Evolutionary conservation across 352 stramenopile genomes (phyloP), one percentile per base, ranked within the genome.

Genomic region (Halophytophthora batemanensis): DNA sequence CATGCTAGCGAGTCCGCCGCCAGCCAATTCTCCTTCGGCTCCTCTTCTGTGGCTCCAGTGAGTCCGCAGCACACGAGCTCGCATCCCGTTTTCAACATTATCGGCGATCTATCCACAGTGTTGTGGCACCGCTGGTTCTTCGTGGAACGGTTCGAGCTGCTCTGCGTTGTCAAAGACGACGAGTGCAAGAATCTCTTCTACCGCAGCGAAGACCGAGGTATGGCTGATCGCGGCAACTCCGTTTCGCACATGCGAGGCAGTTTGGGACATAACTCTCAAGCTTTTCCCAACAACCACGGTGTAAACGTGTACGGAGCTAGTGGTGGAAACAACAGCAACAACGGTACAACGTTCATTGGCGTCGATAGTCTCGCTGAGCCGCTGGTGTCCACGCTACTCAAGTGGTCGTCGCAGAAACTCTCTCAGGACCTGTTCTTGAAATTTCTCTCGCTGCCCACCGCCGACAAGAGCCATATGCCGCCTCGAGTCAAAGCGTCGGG

Each of bases 81-180:
- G 2, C 83, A 93, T 28, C 85, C 85, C 0, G 85, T 95, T n/a
- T 95, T 95, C 56, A 87, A 86, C 48, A 93, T 95, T 59, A 90
- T 96, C 45, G 86, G 86, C 12, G 78, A 94, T 17, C 61, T 96
- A 5, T 89, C 86, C 13, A 78, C 84, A 13, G 79, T 93, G n/a
- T 45, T 94, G 28, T 96, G 86, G 86, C 86, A 96, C 46, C 84
- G 86, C 17, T 96, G 86, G 86, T 96, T 96, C 52, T 87, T 81
- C 52, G 80, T 96, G 11, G 86, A 96, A 25, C 78, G 83, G 11
- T 93, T 96, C 58, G 86, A 96, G 45, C 67, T 96, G 28, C 50
- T 96, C 2, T 69, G 61, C 3, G 69, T 95, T 12, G 77, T 91
- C 21, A 78, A 85, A 23, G 86, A 80, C 40, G 83, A 87, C 21